Evolutionary conservation across 2,329 filamentous ascomycete species (phyloP), one percentile per base, ranked within the genome.

Genomic region (Claviceps sp.): DNA sequence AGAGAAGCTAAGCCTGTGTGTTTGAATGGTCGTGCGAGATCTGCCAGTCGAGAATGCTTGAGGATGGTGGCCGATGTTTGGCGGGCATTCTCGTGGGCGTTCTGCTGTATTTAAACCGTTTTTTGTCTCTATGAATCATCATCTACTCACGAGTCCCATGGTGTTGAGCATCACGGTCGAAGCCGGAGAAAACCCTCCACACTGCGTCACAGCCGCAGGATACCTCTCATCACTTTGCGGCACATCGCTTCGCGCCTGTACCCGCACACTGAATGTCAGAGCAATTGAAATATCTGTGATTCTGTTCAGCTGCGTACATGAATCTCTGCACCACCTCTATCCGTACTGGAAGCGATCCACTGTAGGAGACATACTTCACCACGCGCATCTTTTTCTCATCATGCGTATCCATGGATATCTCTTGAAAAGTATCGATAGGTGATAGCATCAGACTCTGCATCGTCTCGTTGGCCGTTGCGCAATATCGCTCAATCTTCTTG

Each of bases 281-380:
- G 42, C 37, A 50, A 43, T 18, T 48, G 14, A 3, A 26, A 20
- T 5, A 46, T 42, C 14, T 52, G 8, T 30, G 26, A 34, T 34
- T 11, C 26, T 30, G 24, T 50, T 43, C 20, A 53, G 44, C 22
- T 26, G 48, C 26, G 44, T 41, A 42, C 22, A 26, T 50, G 46
- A 50, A 38, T 50, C 43, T 38, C 41, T 50, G 48, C 43, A 34
- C 37, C n/a, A 20, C 37, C 13, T 50, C 48, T 34, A 44, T 42
- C 14, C 16, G 18, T 37, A 40, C 34, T 41, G 24, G 30, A 37
- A 14, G 34, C 26, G 24, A 46, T 48, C 7, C 14, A 24, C 24
- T 26, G 26, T 11, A 3, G 24, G 20, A 26, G 20, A 14, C 34
- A 16, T 38, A 2, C n/a, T 40, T 26, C 34, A 48, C 47, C 37